These are phyloP conservation scores for Rhytidhysteron rufulum DNA, from an alignment of 2,329 filamentous ascomycete genomes.

Conservation along the genomic window DNA sequence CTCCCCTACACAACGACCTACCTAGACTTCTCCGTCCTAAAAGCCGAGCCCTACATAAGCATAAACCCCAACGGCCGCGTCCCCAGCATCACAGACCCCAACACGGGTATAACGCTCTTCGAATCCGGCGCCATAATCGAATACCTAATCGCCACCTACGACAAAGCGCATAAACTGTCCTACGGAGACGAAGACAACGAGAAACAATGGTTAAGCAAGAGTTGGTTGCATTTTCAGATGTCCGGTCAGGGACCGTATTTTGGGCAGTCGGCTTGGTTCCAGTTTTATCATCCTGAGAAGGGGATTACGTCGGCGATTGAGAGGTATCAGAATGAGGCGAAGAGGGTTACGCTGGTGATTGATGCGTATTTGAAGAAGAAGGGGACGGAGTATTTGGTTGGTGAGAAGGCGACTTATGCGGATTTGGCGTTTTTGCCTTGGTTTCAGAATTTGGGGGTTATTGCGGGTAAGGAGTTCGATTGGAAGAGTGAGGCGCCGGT, in stretches of 20 bases:
- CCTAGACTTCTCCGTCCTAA: slow-evolving; percentile 37
- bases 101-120: slow-evolving; percentile 40
- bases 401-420: slow-evolving; percentile 40
- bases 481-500: background rate
- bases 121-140: slow-evolving; percentile 39
- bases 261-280: slow-evolving; percentile 43
- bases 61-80: slow-evolving; percentile 41
- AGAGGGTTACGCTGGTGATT: slow-evolving; percentile 44
- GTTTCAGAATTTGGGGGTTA: slow-evolving; percentile 9
- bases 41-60: slow-evolving; percentile 31
- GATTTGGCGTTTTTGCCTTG: slow-evolving; percentile 42
- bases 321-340: slow-evolving; percentile 43
- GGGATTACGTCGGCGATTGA: slow-evolving; percentile 38
- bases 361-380: slow-evolving; percentile 34
- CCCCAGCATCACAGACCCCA: slow-evolving; percentile 43
- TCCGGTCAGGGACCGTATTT: slow-evolving; percentile 34
- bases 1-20: slow-evolving; percentile 38
- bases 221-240: slow-evolving; percentile 33
- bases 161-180: slow-evolving; percentile 21
- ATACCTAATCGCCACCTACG: slow-evolving; percentile 37
- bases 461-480: background rate
- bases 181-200: slow-evolving; percentile 19
- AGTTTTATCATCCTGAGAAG: slow-evolving; percentile 39
- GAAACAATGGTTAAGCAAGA: slow-evolving; percentile 19
- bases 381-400: slow-evolving; percentile 37